These are phyloP conservation scores for Gossypium gossypioides DNA, from an alignment of 441 rosid genomes.

Conservation along the genomic window DNA sequence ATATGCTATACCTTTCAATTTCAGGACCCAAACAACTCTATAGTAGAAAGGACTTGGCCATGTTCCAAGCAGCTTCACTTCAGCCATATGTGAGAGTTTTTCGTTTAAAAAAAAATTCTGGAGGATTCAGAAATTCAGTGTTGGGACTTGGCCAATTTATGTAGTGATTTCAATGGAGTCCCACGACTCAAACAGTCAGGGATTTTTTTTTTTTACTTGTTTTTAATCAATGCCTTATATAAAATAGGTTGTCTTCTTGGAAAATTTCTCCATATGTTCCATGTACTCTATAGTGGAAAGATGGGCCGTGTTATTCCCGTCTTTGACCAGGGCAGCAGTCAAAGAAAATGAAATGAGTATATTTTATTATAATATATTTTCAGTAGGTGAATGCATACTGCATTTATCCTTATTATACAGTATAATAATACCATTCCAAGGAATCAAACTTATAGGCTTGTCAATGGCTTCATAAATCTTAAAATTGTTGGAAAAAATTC, in stretches of 20 bases:
- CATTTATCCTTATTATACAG: background rate
- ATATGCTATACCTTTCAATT: constrained; percentile 30
- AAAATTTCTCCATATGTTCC: background rate
- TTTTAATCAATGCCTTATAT: background rate
- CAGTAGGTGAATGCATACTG: background rate
- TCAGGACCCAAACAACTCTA: constrained; percentile 34
- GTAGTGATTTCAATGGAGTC: background rate
- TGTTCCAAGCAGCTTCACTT: constrained; percentile 24
- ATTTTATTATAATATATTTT: background rate
- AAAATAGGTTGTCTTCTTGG: background rate
- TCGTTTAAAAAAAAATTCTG: background rate
- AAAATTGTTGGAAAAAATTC: too few species aligned
- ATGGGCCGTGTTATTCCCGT: background rate
- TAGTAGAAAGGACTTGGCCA: constrained; percentile 29
- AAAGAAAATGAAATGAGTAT: background rate
- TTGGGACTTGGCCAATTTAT: background rate
- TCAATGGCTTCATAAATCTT: too few species aligned
- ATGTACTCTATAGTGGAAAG: background rate
- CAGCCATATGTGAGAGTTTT: background rate
- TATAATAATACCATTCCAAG: background rate
- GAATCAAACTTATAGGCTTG: too few species aligned
- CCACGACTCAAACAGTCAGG: background rate
- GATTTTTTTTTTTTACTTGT: background rate
- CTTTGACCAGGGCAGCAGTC: background rate
- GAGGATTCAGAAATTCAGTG: background rate